Percentiles rank a stretch among this genome's conserved stretches.
Evolutionary conservation across 257 asterid genomes (phyloP).

Genomic region (Vinca minor): DNA sequence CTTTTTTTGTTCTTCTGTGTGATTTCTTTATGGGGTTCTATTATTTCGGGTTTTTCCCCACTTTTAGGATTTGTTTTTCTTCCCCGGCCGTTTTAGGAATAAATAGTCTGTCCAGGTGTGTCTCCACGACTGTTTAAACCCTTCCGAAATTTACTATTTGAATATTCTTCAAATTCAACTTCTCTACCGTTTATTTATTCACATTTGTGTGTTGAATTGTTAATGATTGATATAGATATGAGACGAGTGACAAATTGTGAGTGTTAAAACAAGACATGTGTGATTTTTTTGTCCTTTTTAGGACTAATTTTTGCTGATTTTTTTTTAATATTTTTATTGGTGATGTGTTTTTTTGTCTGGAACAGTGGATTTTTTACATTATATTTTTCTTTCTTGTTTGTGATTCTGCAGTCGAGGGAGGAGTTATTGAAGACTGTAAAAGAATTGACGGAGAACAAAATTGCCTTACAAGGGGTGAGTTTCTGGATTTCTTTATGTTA

Average conservation of each 20-base stretch:
- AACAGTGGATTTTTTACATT: neutral
- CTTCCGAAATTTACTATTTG: too few species aligned
- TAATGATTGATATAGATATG: too few species aligned
- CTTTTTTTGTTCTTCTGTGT: neutral
- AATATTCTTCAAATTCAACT: too few species aligned
- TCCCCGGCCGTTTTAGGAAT: too few species aligned
- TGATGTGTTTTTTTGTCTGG: neutral
- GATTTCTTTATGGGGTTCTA: neutral
- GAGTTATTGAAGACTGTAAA: constrained; percentile 24
- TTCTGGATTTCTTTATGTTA: constrained; percentile 6
- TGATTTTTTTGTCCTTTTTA: too few species aligned
- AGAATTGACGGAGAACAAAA: constrained; percentile 35
- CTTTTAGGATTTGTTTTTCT: neutral
- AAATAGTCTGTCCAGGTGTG: too few species aligned
- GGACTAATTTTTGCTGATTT: neutral
- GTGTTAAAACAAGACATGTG: too few species aligned
- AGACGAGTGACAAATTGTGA: too few species aligned
- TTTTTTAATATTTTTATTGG: neutral
- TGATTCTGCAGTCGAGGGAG: constrained; percentile 34
- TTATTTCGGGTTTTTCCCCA: neutral
- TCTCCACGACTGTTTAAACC: too few species aligned
- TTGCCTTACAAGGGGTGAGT: constrained; percentile 34
- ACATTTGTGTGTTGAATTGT: too few species aligned
- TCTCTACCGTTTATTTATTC: too few species aligned
- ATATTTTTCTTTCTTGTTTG: neutral